Base-by-base conservation (phyloP, 2,329 filamentous ascomycete genomes). In the Sphaerulina musiva region DNA sequence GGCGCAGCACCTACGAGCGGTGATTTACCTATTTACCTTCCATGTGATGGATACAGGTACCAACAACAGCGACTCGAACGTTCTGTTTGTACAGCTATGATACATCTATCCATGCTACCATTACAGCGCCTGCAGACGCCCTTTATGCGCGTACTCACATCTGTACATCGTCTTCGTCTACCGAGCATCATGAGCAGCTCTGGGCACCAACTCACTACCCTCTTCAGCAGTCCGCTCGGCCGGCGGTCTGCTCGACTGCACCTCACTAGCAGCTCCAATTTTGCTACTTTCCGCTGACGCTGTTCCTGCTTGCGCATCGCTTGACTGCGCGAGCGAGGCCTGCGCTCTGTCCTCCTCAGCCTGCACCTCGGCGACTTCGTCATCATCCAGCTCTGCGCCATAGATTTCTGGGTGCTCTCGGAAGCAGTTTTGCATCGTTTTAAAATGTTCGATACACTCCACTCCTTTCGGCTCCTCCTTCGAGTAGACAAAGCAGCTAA, bases 401-500 rank as follows among this genome's bases (percentile, higher is more conserved):
- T 98, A 98, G 56, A 96, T 80, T 42, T 97, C 93, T 17, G 93
- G 93, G 72, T 96, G 87, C 70, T 84, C 76, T 64, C 90, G 83
- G 80, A 98, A 98, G 78, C 93, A 98, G 66, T 92, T 86, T 76
- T 97, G 93, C 93, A 98, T 98, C 65, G 80, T 84, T 79, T 91
- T 95, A 63, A 65, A 63, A 36, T 66, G 54, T 20, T 59, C 58
- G 34, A 66, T 61, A 65, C 60, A 58, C 39, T 76, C 66, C 70
- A 69, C 64, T 26, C 55, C 57, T 82, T 98, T 98, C 36, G 91
- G 91, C 70, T 98, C 93, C 70, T 95, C 89, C 41, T 82, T 84
- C 2, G 89, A 95, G 75, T 85, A 93, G n/a, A 98, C 90, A 67
- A 98, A 98, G 76, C 93, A 98, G 80, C 90, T 95, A 67, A 98